Percentiles rank a stretch among this genome's conserved stretches.
phyloP scores from a whole-genome alignment of 352 stramenopile species.

The Halophytophthora batemanensis region DNA sequence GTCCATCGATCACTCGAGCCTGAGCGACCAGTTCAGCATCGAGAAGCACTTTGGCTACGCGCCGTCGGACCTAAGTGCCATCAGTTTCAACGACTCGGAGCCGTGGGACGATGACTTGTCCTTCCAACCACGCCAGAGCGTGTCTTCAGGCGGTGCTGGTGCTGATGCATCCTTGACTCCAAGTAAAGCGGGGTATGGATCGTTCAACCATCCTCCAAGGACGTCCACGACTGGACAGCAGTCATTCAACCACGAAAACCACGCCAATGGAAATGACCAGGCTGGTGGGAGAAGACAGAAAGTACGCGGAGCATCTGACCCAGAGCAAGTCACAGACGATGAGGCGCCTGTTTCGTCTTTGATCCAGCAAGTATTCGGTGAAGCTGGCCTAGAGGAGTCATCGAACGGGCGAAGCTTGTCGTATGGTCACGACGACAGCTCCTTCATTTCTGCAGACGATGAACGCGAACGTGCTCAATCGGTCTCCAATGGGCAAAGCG shows the following conservation, averaged over 20 bases:
- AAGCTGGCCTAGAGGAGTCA: conserved; percentile 6
- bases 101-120: conserved; percentile 63
- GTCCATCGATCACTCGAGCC: conserved; percentile 7
- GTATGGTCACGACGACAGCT: conserved; percentile 6
- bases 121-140: conserved; percentile 27
- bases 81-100: conserved; percentile 81
- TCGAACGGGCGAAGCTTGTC: not conserved
- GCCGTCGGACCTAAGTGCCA: conserved; percentile 61
- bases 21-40: conserved; percentile 24
- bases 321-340: not conserved
- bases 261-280: not conserved
- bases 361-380: conserved; percentile 58
- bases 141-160: conserved; percentile 1
- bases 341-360: conserved; percentile 45
- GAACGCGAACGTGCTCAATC: too few relatives aligned
- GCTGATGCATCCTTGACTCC: not conserved
- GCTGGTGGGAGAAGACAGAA: conserved; percentile 1
- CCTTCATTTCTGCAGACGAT: not conserved
- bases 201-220: conserved; percentile 2
- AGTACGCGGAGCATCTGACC: not conserved
- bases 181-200: conserved; percentile 1
- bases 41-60: conserved; percentile 13
- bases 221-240: not conserved
- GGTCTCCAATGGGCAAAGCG: conserved; percentile 17
- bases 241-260: conserved; percentile 1